Evolutionary conservation across 208 protist species (phyloP), one percentile per base, ranked within the genome.

Genomic region (Wallacemonas sp.): DNA sequence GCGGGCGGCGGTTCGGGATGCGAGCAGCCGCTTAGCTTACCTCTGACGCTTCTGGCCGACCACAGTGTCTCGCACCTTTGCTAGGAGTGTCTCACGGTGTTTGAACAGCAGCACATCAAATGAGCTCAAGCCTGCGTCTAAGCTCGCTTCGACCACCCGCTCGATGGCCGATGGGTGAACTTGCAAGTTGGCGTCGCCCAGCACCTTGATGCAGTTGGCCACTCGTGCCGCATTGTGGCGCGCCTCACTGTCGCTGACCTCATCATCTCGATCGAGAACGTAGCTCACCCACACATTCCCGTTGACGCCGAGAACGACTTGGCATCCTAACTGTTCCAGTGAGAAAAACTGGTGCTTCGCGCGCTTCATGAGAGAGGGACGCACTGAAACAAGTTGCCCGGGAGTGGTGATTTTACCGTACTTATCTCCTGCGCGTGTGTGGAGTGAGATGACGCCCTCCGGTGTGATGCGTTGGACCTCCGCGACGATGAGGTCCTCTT

Each of bases 391-490:
- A 16, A 95, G 67, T 2, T 82, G 49, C n/a, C 92, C 92, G 12
- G 80, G 33, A 1, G 63, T 61, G 3, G 61, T 67, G 2, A 97
- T 55, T 16, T 78, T 87, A 22, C 92, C 92, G 65, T 95, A 93
- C 69, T 93, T 97, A 33, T 93, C 89, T 0, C 77, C 84, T 22
- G 79, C 82, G 23, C 94, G 79, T 1, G 97, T 99, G 71, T 99
- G 98, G 12, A 99, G 74, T 0, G 86, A 95, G 16, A 97, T 71
- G 10, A 96, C 76, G 12, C 97, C 97, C 44, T 96, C 87, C 8
- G 86, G 69, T 57, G 87, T 95, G 26, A 98, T 81, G 11, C 84
- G 72, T 55, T 99, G 98, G 2, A 99, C 98, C 71, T 99, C 98
- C 3, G 97, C 96, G 28, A 84, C 83, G 46, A 98, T 77, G 3